phyloP scores from a whole-genome alignment of 1,284 basidiomycete species.

The Boletus mariae region DNA sequence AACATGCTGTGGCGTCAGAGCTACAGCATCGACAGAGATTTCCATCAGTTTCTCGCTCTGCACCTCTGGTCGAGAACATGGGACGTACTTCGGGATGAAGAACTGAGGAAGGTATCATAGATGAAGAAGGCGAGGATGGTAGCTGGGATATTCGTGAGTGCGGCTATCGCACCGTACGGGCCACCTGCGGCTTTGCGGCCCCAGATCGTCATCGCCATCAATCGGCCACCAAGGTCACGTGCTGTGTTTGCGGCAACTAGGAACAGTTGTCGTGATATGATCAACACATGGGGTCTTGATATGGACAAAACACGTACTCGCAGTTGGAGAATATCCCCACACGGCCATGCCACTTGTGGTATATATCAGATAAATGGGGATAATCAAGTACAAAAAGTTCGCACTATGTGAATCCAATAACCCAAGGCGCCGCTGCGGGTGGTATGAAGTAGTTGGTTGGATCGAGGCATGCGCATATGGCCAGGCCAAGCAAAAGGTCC shows the following conservation, averaged over 20 bases:
- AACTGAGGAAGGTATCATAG: slow-evolving; percentile 51
- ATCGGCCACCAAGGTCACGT: slow-evolving; percentile 61
- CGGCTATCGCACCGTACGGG: slow-evolving; percentile 57
- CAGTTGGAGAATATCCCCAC: slow-evolving; percentile 56
- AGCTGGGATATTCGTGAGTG: slow-evolving; percentile 63
- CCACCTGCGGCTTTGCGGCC: slow-evolving; percentile 53
- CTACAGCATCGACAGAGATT: slow-evolving; percentile 8
- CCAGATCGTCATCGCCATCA: slow-evolving; percentile 57
- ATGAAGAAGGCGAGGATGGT: slow-evolving; percentile 48
- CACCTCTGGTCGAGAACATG: slow-evolving; percentile 1
- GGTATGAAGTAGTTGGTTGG: slow-evolving; percentile 58
- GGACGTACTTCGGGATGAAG: slow-evolving; percentile 29
- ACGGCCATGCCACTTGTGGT: slow-evolving; percentile 46
- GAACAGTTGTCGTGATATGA: neutral
- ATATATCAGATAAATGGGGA: slow-evolving; percentile 8
- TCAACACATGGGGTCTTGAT: neutral
- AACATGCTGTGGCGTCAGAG: slow-evolving; percentile 24
- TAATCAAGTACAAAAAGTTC: slow-evolving; percentile 1
- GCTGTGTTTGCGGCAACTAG: slow-evolving; percentile 63
- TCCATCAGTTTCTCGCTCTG: slow-evolving; percentile 13
- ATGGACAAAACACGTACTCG: slow-evolving; percentile 33
- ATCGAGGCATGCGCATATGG: slow-evolving; percentile 57
- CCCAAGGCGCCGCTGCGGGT: slow-evolving; percentile 49
- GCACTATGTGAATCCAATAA: slow-evolving; percentile 54
- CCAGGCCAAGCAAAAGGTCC: slow-evolving; percentile 64